Percentiles rank a stretch among this genome's conserved stretches.
Evolutionary conservation across 177 flowering plant genomes (phyloP).

Genomic region (Vitis hybrid): DNA sequence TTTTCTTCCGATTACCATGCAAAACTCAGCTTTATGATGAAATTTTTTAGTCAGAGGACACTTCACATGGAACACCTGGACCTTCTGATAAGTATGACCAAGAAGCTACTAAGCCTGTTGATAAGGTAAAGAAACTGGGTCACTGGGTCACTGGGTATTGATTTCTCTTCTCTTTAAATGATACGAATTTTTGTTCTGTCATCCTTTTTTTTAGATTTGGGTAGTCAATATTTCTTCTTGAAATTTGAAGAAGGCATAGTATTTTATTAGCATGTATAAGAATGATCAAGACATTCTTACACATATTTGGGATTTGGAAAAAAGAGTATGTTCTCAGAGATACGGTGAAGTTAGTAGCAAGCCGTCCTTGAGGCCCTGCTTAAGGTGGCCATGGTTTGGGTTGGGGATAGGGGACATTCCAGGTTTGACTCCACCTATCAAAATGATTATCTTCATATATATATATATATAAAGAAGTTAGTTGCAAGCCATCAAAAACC

Average conservation of each 20-base stretch:
- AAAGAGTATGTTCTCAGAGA: no score
- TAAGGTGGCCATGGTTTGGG: no score
- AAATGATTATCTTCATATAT: no score
- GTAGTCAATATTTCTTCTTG: neutral
- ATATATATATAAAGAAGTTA: no score
- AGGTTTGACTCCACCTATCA: no score
- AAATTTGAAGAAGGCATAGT: neutral
- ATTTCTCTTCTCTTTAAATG: neutral
- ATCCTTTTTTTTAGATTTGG: neutral
- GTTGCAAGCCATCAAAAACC: no score
- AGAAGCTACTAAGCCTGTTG: constrained; percentile 42
- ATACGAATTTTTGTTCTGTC: neutral
- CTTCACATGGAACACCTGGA: constrained; percentile 47
- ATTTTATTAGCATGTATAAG: no score
- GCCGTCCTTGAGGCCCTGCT: no score
- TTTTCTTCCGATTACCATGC: neutral
- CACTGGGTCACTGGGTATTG: neutral
- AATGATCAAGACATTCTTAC: no score
- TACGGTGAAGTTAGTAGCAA: no score
- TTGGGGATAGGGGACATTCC: no score
- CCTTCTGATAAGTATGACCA: constrained; percentile 42
- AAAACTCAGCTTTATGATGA: neutral
- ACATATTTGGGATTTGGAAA: no score
- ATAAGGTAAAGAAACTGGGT: constrained; percentile 35
- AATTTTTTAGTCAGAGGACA: constrained; percentile 49